A percentile compares a stretch with the other conserved stretches of the same genome.
Evolutionary conservation across 2,329 filamentous ascomycete species (phyloP).

Genomic region (Thermoascus crustaceus): DNA sequence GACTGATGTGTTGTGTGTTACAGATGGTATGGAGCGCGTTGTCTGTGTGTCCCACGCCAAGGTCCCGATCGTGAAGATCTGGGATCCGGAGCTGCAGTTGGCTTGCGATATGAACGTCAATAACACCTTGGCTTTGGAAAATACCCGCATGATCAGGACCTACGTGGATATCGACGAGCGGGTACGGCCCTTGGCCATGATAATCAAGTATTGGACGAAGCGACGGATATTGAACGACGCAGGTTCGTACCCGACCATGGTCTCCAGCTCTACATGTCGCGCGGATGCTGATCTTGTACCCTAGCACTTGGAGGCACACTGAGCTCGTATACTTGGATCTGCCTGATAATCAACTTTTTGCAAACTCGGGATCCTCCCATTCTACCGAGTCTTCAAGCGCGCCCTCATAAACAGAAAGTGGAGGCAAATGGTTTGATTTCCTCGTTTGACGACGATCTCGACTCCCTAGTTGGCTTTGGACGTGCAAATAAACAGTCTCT

Average conservation of each 20-base stretch:
- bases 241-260: slow-evolving; percentile 50
- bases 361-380: slow-evolving; percentile 79
- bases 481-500: slow-evolving; percentile 70
- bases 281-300: slow-evolving; percentile 12
- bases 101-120: slow-evolving; percentile 99
- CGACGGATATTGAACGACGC: slow-evolving; percentile 90
- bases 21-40: slow-evolving; percentile 93
- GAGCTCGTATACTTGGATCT: slow-evolving; percentile 99
- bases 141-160: slow-evolving; percentile 94
- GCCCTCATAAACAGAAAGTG: slow-evolving; percentile 53
- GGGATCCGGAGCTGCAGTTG: slow-evolving; percentile 84
- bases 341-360: slow-evolving; percentile 92
- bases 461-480: slow-evolving; percentile 66
- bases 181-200: slow-evolving; percentile 87
- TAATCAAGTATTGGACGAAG: slow-evolving; percentile 96
- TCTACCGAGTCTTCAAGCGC: slow-evolving; percentile 75
- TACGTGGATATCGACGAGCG: slow-evolving; percentile 91
- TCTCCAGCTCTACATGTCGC: neutral
- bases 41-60: slow-evolving; percentile 92
- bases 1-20: slow-evolving; percentile 6
- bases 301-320: slow-evolving; percentile 84
- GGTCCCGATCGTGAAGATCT: slow-evolving; percentile 97
- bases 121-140: slow-evolving; percentile 88
- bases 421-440: slow-evolving; percentile 59
- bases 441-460: slow-evolving; percentile 79